Evolutionary conservation across 306 rosid genomes (phyloP), one percentile per base, ranked within the genome.

Genomic region (Sicyos baderoa): DNA sequence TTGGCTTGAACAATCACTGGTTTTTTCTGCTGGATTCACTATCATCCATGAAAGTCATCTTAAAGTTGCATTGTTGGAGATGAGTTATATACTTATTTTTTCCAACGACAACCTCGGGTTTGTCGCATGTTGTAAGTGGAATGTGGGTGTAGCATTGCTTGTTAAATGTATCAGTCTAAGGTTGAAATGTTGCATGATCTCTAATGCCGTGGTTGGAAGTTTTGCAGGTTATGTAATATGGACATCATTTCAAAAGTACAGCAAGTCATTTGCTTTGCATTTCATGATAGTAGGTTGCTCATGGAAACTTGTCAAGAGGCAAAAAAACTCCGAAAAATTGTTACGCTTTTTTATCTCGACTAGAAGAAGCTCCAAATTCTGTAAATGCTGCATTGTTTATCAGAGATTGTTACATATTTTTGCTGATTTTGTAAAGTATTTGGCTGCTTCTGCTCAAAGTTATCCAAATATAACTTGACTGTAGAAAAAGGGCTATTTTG

Each of bases 251-350:
- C 94, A 25, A 91, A 86, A 15, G 99, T 94, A 76, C 99, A 90
- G 69, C 99, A 94, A 85, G 96, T 94, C 72, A 94, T 94, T 72
- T 94, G 99, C 88, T 94, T 94, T 77, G 99, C 96, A 13, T 94
- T 94, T 78, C 99, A 94, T 75, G 99, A 94, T 72, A 90, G 97
- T 83, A 84, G 80, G 81, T 82, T 94, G 89, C 95, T 94, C 58
- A 90, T 94, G 99, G 97, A 94, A 87, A 94, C 99, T 61, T 94
- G 99, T 84, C 99, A 84, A 78, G 99, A 94, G 78, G 99, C 99
- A 6, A 90, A 88, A 83, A 86, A 86, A 78, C 75, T 94, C 54
- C 84, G 99, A 22, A 94, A 94, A 84, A 94, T 94, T 63, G 99
- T 94, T 75, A 94, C 99, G 14, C 96, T 94, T 63, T 94, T 94